Conservation (phyloP, 2,329 filamentous ascomycete species). For the Trichoderma harzianum region DNA sequence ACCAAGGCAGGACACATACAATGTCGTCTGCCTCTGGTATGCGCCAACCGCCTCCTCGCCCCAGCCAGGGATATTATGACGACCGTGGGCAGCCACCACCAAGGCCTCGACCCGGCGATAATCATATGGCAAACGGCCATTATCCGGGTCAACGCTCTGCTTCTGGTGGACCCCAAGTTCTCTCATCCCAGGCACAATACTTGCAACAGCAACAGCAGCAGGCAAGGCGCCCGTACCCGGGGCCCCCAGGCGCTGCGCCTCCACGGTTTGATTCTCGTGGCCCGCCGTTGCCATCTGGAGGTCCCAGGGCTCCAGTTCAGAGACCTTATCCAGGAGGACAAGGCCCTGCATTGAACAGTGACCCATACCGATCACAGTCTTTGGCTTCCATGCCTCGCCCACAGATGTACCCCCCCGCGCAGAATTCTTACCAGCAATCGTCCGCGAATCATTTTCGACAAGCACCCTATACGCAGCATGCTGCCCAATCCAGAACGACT, state of each 20-base stretch:
- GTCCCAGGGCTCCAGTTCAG: slow-evolving; percentile 46
- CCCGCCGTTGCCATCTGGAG: slow-evolving; percentile 41
- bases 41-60: slow-evolving; percentile 62
- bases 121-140: slow-evolving; percentile 49
- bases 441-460: slow-evolving; percentile 76
- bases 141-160: slow-evolving; percentile 51
- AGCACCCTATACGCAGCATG: slow-evolving; percentile 62
- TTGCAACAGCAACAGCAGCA: slow-evolving; percentile 45
- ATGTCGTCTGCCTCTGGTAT: slow-evolving; percentile 61
- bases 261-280: slow-evolving; percentile 63
- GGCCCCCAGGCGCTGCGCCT: slow-evolving; percentile 48
- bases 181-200: slow-evolving; percentile 44
- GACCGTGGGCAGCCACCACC: slow-evolving; percentile 30
- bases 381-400: slow-evolving; percentile 75
- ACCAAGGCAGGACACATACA: slow-evolving; percentile 71
- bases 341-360: slow-evolving; percentile 72
- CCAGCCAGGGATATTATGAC: slow-evolving; percentile 39
- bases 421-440: slow-evolving; percentile 58
- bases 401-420: slow-evolving; percentile 64
- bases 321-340: slow-evolving; percentile 62
- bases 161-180: slow-evolving; percentile 46
- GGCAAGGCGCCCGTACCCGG: slow-evolving; percentile 44
- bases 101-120: slow-evolving; percentile 31
- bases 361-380: slow-evolving; percentile 89
- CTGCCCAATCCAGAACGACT: slow-evolving; percentile 71